Conservation (phyloP, 2,329 filamentous ascomycete species). For the Aureobasidium leucospermi region DNA sequence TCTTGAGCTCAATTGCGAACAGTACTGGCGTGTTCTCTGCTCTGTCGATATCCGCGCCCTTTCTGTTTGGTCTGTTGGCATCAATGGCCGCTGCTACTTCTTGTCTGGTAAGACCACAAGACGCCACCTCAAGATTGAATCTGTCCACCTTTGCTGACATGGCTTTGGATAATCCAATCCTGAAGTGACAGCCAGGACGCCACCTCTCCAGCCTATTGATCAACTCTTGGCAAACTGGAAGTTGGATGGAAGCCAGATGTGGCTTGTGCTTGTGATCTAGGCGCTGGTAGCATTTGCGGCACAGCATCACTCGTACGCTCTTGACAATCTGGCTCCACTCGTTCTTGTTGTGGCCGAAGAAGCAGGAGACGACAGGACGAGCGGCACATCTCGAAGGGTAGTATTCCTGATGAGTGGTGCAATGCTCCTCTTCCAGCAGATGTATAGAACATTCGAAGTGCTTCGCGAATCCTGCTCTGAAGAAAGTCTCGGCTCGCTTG, state of each 20-base stretch:
- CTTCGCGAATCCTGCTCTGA: not conserved
- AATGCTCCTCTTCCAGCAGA: not conserved
- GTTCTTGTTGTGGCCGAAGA: slow-evolving; percentile 13
- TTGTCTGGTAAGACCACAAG: not conserved
- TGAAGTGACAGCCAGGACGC: not conserved
- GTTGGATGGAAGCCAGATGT: not conserved
- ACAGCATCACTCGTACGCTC: not conserved
- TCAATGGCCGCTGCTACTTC: not conserved
- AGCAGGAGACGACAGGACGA: not conserved
- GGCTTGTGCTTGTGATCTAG: not conserved
- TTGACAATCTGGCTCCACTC: slow-evolving; percentile 6
- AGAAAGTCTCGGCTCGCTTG: not conserved
- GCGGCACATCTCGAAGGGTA: not conserved
- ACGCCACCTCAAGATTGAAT: not conserved
- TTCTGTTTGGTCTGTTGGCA: not conserved
- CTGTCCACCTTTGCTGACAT: not conserved
- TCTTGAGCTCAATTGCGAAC: not conserved
- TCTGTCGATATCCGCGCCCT: not conserved
- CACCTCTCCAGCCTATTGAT: not conserved
- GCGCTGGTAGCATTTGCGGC: slow-evolving; percentile 9
- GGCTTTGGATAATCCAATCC: not conserved
- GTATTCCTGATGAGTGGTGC: not conserved
- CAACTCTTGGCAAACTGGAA: not conserved
- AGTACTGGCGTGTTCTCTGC: not conserved
- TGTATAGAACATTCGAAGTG: slow-evolving; percentile 2